Conservation (phyloP, 345 rosid genomes). For the Schrenkiella parvula region DNA sequence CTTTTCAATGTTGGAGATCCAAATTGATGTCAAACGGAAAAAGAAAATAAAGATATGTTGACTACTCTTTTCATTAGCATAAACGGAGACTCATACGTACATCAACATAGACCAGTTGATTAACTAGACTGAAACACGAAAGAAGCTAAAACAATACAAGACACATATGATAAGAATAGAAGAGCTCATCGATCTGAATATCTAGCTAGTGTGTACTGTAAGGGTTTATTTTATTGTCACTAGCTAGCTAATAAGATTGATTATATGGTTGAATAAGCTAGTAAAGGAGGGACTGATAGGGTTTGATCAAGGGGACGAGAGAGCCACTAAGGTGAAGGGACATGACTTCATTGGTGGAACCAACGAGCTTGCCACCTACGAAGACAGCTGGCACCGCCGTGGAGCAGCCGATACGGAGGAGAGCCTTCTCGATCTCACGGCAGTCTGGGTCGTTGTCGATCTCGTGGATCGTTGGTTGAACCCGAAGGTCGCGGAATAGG, state of each 20-base stretch:
- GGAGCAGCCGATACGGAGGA: conserved; percentile 57
- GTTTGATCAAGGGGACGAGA: conserved; percentile 59
- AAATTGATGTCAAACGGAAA: not conserved
- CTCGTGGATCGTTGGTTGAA: conserved; percentile 55
- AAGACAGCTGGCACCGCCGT: conserved; percentile 72
- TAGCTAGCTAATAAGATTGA: not conserved
- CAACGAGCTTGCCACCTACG: conserved; percentile 65
- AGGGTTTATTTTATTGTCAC: conserved; percentile 20
- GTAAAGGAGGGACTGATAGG: conserved; percentile 46
- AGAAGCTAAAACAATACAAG: conserved; percentile 6
- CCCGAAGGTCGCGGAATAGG: conserved; percentile 68
- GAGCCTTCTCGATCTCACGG: conserved; percentile 73
- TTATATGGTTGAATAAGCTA: not conserved
- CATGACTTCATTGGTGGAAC: conserved; percentile 85
- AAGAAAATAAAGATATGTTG: not conserved
- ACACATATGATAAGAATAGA: conserved; percentile 14
- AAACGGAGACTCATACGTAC: conserved; percentile 2
- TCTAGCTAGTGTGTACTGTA: conserved; percentile 10
- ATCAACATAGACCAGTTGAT: conserved; percentile 25
- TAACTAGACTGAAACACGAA: conserved; percentile 21
- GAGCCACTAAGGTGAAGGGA: conserved; percentile 73
- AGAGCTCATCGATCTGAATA: conserved; percentile 5
- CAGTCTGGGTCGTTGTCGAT: conserved; percentile 72
- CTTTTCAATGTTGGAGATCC: not conserved
- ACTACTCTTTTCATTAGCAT: conserved; percentile 23